These are phyloP conservation scores for Penicillium argentinense DNA, from an alignment of 495 filamentous ascomycete genomes.

Conservation along the genomic window DNA sequence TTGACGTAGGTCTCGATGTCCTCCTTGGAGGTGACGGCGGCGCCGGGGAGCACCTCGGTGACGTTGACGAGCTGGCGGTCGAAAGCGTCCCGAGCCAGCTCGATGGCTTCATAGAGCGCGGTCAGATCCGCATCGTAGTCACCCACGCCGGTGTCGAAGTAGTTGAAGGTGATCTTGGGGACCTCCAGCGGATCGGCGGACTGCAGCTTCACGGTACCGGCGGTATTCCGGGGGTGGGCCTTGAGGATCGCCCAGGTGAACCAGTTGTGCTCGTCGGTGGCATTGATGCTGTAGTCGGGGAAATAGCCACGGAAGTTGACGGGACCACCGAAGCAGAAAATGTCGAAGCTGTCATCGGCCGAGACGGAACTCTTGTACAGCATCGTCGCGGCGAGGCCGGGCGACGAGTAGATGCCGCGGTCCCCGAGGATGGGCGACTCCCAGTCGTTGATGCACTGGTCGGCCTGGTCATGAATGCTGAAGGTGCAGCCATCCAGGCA, in stretches of 20 bases:
- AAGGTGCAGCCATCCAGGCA: conserved; percentile 24
- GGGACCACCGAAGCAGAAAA: conserved; percentile 54
- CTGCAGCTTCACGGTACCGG: conserved; percentile 50
- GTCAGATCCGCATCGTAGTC: conserved; percentile 43
- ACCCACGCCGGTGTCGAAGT: conserved; percentile 46
- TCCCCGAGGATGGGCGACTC: conserved; percentile 30
- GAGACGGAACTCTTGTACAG: conserved; percentile 42
- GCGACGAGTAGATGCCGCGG: conserved; percentile 48
- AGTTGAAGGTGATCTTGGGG: conserved; percentile 57
- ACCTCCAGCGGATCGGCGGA: conserved; percentile 53
- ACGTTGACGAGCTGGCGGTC: conserved; percentile 26
- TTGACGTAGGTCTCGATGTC: conserved; percentile 50
- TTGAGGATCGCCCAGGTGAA: conserved; percentile 55
- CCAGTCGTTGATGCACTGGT: conserved; percentile 35
- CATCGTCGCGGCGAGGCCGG: conserved; percentile 47
- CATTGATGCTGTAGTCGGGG: conserved; percentile 34
- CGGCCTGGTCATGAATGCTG: conserved; percentile 2
- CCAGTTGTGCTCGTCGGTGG: conserved; percentile 29
- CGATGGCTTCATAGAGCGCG: conserved; percentile 48
- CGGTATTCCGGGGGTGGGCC: conserved; percentile 52
- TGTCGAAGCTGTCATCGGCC: conserved; percentile 33
- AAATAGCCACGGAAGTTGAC: conserved; percentile 49
- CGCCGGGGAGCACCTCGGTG: conserved; percentile 48
- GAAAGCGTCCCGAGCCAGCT: conserved; percentile 42
- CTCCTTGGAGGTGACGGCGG: conserved; percentile 33